Evolutionary conservation across 2,329 filamentous ascomycete genomes (phyloP), one percentile per base, ranked within the genome.

Genomic region (Xylariaceae sp.): DNA sequence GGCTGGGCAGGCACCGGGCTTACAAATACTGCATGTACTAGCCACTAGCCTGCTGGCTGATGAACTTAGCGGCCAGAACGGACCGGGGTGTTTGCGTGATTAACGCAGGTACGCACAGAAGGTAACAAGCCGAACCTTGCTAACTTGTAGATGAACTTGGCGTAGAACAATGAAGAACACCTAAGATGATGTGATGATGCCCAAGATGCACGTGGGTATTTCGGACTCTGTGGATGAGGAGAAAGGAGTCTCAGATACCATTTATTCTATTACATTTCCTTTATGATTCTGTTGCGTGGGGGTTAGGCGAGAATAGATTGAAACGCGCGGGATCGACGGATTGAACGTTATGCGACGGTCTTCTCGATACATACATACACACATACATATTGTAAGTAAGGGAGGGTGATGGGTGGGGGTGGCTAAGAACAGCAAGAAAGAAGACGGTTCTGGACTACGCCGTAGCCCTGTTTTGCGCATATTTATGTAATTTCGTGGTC

Each of bases 311-410:
- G 18, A 44, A 45, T 54, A 47, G 47, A 59, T 62, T 62, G 49
- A 62, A 54, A 64, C 60, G 61, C 62, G 62, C 62, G 59, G 52
- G 56, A 62, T 62, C 52, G 57, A 52, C 57, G 23, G 43, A 26
- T 43, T 54, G 43, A 50, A 56, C 48, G 55, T 59, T 19, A 61
- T 62, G 61, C 59, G 48, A 26, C 32, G 46, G 54, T 48, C 40
- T 44, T 48, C 40, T 60, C 44, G 54, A 40, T 44, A 51, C 23
- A 26, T 26, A 26, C 23, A n/a, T n/a, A n/a, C n/a, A n/a, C n/a
- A n/a, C n/a, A n/a, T 26, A 26, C 9, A 4, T 26, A 26, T 26
- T 26, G 23, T 26, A 26, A 4, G 23, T 26, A 26, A 26, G 23
- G 23, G 9, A 26, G 32, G 14, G 3, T 14, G 32, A 16, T 7